phyloP scores from a whole-genome alignment of 2,329 filamentous ascomycete species.

The Aspergillus ustus region DNA sequence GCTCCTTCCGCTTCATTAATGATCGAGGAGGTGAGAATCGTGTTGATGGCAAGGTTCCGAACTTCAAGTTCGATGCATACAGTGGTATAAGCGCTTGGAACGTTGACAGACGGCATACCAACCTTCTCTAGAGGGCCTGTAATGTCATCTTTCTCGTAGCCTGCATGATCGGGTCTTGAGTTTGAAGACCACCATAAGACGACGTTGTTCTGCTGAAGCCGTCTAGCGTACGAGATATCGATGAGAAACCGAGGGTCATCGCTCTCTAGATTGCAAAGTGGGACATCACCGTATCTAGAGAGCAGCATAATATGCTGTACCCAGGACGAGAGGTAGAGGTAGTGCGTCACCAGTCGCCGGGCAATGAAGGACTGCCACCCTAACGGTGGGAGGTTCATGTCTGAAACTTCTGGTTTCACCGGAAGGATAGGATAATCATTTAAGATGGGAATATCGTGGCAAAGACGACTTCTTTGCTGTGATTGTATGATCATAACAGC shows the following conservation, averaged over 20 bases:
- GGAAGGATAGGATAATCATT: constrained; percentile 83
- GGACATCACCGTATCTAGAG: constrained; percentile 89
- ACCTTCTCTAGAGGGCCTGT: constrained; percentile 81
- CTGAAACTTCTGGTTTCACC: constrained; percentile 78
- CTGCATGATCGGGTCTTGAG: constrained; percentile 89
- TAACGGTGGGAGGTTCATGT: constrained; percentile 85
- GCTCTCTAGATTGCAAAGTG: constrained; percentile 90
- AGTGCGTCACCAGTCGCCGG: constrained; percentile 83
- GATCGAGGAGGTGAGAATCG: constrained; percentile 91
- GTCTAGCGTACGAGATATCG: constrained; percentile 89
- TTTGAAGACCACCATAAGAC: constrained; percentile 96
- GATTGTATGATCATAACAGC: constrained; percentile 90
- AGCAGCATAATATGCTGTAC: constrained; percentile 85
- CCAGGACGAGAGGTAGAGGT: constrained; percentile 92
- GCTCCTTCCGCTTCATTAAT: constrained; percentile 95
- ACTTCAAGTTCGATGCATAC: constrained; percentile 96
- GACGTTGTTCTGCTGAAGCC: constrained; percentile 87
- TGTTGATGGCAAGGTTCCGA: constrained; percentile 95
- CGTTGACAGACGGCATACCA: constrained; percentile 91
- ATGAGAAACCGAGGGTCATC: constrained; percentile 96
- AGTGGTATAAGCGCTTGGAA: constrained; percentile 89
- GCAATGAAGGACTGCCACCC: constrained; percentile 93
- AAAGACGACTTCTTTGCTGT: constrained; percentile 76
- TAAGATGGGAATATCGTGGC: constrained; percentile 82
- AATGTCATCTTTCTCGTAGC: constrained; percentile 92